A percentile compares a stretch with the other conserved stretches of the same genome.
Conservation (phyloP, 345 rosid species). For the Citropsis articulata region DNA sequence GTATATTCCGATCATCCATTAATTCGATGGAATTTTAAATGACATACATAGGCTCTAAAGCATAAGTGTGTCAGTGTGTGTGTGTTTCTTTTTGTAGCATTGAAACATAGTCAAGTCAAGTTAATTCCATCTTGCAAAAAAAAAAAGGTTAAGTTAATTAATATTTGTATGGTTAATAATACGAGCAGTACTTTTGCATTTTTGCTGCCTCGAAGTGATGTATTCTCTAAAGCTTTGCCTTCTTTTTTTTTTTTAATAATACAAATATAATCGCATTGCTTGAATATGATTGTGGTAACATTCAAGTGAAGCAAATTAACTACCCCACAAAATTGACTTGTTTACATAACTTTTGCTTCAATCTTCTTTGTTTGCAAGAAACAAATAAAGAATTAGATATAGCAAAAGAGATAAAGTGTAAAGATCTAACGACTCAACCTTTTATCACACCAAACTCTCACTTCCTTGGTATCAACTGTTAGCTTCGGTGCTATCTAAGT, state of each 20-base stretch:
- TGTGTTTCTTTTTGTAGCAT: too few relatives aligned
- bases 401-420: not conserved
- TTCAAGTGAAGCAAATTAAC: slow-evolving; percentile 9
- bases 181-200: too few relatives aligned
- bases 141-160: too few relatives aligned
- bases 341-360: not conserved
- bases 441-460: slow-evolving; percentile 1
- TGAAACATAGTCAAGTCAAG: too few relatives aligned
- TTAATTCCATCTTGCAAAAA: too few relatives aligned
- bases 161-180: too few relatives aligned
- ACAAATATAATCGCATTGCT: slow-evolving; percentile 2
- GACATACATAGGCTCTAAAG: too few relatives aligned
- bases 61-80: too few relatives aligned
- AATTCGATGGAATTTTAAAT: too few relatives aligned
- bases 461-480: slow-evolving; percentile 14
- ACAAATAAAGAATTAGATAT: not conserved
- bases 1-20: too few relatives aligned
- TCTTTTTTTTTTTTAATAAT: too few relatives aligned
- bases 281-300: not conserved
- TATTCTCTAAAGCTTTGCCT: not conserved
- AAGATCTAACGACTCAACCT: not conserved
- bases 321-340: slow-evolving; percentile 3
- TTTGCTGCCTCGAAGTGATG: not conserved
- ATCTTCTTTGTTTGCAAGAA: not conserved
- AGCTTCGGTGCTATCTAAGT: slow-evolving; percentile 5